Percentiles rank a stretch among this genome's conserved stretches.
Evolutionary conservation across 2,329 filamentous ascomycete species (phyloP).

Genomic region (Emericellopsis cladophorae): DNA sequence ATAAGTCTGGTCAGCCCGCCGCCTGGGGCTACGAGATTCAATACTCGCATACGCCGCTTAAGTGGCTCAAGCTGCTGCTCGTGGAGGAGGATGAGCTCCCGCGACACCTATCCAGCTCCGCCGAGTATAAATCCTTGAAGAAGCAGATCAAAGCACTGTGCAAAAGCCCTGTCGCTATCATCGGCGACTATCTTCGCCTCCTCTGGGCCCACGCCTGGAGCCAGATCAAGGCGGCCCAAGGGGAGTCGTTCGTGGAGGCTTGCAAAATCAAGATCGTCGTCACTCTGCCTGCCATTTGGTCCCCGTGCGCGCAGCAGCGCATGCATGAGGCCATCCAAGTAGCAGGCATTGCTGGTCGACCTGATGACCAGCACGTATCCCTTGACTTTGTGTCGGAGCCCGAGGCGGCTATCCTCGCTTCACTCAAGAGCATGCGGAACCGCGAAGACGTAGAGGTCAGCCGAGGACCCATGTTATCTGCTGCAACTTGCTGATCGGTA

Average conservation of each 20-base stretch:
- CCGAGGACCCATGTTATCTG: background rate
- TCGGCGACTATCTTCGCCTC: conserved; percentile 10
- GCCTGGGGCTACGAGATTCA: conserved; percentile 10
- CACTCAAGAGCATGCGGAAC: conserved; percentile 14
- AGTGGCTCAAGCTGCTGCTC: conserved; percentile 20
- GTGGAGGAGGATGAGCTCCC: conserved; percentile 11
- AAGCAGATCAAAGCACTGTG: conserved; percentile 6
- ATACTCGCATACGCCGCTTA: conserved; percentile 5
- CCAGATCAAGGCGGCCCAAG: background rate
- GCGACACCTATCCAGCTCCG: conserved; percentile 5
- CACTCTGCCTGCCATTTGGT: conserved; percentile 34
- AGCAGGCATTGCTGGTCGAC: conserved; percentile 23
- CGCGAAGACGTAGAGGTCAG: background rate
- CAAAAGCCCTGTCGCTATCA: conserved; percentile 10
- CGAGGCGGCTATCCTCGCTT: conserved; percentile 29
- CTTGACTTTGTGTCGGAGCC: conserved; percentile 27
- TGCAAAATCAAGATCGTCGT: conserved; percentile 22
- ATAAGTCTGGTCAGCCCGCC: background rate
- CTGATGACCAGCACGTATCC: conserved; percentile 2
- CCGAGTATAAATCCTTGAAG: conserved; percentile 3
- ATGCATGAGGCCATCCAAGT: conserved; percentile 21
- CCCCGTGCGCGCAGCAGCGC: conserved; percentile 17
- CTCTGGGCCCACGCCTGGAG: conserved; percentile 11
- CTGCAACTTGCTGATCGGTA: conserved; percentile 1
- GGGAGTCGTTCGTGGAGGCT: background rate